These are phyloP conservation scores for Phytophthora pistaciae DNA, from an alignment of 352 stramenopile genomes.

Conservation along the genomic window DNA sequence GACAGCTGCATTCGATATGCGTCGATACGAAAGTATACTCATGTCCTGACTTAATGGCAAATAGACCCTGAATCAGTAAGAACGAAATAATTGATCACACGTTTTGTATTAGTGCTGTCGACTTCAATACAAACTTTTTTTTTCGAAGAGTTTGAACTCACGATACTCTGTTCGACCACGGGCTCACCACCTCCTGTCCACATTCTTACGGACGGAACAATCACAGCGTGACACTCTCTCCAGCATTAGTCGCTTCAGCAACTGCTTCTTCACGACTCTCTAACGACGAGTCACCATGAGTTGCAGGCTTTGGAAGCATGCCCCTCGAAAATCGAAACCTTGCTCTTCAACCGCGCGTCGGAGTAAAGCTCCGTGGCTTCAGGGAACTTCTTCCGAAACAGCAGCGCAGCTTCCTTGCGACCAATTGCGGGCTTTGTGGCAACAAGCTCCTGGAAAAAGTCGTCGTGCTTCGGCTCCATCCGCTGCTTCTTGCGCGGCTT, in stretches of 20 bases:
- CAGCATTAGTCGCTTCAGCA: neutral
- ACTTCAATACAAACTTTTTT: too few species aligned
- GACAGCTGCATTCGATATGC: neutral
- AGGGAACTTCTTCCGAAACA: conserved; percentile 9
- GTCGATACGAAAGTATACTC: neutral
- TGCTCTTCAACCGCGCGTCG: conserved; percentile 5
- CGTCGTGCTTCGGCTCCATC: conserved; percentile 1
- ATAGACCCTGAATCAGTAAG: too few species aligned
- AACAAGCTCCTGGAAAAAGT: conserved; percentile 1
- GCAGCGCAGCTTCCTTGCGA: neutral
- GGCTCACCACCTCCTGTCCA: too few species aligned
- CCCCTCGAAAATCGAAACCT: conserved; percentile 1
- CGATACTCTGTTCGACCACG: too few species aligned
- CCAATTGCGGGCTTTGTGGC: neutral
- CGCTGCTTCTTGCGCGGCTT: conserved; percentile 1
- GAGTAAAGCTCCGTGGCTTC: conserved; percentile 4
- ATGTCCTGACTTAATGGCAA: too few species aligned
- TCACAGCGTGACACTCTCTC: too few species aligned
- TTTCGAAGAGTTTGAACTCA: too few species aligned
- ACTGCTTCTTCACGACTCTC: neutral
- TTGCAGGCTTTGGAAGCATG: neutral
- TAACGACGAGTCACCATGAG: neutral
- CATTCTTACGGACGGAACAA: too few species aligned
- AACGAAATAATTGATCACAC: too few species aligned
- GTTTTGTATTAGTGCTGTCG: too few species aligned